Evolutionary conservation across 1,139 yeast genomes (phyloP).

Genomic region (Diutina rugosa): DNA sequence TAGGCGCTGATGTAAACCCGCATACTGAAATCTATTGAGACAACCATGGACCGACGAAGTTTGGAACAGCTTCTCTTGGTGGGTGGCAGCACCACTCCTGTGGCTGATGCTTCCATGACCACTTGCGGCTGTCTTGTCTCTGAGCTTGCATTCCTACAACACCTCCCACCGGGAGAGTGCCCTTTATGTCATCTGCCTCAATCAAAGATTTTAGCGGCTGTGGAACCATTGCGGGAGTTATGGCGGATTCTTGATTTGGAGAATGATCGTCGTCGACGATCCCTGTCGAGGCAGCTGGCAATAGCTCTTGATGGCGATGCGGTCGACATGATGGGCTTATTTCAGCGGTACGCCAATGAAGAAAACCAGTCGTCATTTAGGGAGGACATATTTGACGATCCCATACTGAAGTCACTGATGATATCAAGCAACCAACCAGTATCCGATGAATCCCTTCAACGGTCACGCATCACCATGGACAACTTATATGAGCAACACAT

Average conservation of each 20-base stretch:
- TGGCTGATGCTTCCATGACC: constrained; percentile 40
- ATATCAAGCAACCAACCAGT: neutral
- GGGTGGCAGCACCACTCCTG: neutral
- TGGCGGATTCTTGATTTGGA: constrained; percentile 19
- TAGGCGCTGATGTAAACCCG: neutral
- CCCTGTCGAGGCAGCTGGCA: constrained; percentile 2
- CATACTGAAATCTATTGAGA: neutral
- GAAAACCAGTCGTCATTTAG: constrained; percentile 10
- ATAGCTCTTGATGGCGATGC: constrained; percentile 10
- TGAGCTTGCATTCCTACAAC: constrained; percentile 20
- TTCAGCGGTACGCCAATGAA: constrained; percentile 31
- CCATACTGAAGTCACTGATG: neutral
- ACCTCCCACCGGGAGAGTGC: constrained; percentile 17
- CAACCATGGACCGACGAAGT: neutral
- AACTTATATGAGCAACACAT: neutral
- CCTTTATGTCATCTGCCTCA: constrained; percentile 31
- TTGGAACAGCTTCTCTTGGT: neutral
- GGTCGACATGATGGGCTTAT: constrained; percentile 24
- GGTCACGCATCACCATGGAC: constrained; percentile 3
- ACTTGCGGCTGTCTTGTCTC: constrained; percentile 67
- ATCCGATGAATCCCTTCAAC: neutral
- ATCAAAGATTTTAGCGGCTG: constrained; percentile 26
- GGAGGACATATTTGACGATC: neutral
- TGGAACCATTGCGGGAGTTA: constrained; percentile 41
- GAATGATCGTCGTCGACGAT: constrained; percentile 3